Evolutionary conservation across 1,284 basidiomycete species (phyloP), one percentile per base, ranked within the genome.

Genomic region (Pseudozyma sp.): DNA sequence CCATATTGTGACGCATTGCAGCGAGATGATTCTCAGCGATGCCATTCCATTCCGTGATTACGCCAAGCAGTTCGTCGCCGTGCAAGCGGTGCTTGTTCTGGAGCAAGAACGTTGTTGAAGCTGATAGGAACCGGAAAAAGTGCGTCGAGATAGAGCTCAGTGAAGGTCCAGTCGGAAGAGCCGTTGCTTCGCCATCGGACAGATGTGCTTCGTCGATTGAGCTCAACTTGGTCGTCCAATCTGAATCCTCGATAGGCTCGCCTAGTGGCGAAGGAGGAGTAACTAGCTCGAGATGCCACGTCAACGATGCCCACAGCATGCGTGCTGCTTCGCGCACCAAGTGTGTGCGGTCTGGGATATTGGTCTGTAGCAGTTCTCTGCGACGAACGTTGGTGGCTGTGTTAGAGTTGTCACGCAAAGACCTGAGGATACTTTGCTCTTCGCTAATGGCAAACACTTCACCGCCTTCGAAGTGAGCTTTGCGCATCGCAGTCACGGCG

Each of bases 251-350:
- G 38, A 70, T 21, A 7, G 60, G 31, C 10, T 75, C 58, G 8
- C 35, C 64, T 1, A 71, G 61, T 4, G 69, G 69, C 6, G 53
- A 12, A 3, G 70, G 50, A 2, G 73, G 61, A 2, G 62, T 65
- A 11, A 60, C 43, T 2, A 71, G 49, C 25, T 64, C 58, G 9
- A 75, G 65, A 38, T 73, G 70, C 53, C 59, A 77, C 4, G 44
- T 70, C 31, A 65, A 55, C 18, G 54, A 73, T 13, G 56, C 58
- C 70, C 75, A 81, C 3, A 81, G 67, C 49, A 69, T 74, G 13
- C 79, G 55, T 1, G 79, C 77, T 25, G 79, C 75, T 62, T 81
- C 79, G n/a, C 79, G 75, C 3, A 81, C 79, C 13, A 81, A 55
- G 31, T 81, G 79, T 31, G 79, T 76, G 6, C 77, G 71, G 34